Evolutionary conservation across 257 asterid species (phyloP).

Genomic region (Solanum sejunctum): DNA sequence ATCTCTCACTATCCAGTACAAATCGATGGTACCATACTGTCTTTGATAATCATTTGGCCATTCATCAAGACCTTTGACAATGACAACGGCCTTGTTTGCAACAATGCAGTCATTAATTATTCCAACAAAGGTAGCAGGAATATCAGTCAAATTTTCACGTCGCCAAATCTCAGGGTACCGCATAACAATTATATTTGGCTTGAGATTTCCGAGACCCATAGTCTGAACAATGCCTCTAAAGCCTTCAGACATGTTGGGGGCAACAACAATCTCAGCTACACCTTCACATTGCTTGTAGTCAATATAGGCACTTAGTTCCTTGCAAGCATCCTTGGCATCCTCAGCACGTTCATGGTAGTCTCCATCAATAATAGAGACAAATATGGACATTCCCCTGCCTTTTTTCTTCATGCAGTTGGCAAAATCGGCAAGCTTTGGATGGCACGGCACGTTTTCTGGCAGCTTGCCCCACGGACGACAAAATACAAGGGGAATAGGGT

Average conservation of each 20-base stretch:
- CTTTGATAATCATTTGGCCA: conserved; percentile 98
- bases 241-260: conserved; percentile 90
- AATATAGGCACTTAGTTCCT: conserved; percentile 75
- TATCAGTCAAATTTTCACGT: conserved; percentile 69
- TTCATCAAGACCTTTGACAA: conserved; percentile 91
- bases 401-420: conserved; percentile 97
- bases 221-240: conserved; percentile 93
- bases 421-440: conserved; percentile 96
- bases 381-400: conserved; percentile 97
- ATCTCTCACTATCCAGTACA: conserved; percentile 94
- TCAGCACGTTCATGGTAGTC: conserved; percentile 90
- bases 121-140: conserved; percentile 83
- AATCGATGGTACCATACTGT: conserved; percentile 85
- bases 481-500: conserved; percentile 90
- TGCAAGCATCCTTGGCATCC: conserved; percentile 86
- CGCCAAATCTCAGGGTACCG: conserved; percentile 99
- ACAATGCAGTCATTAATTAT: conserved; percentile 92
- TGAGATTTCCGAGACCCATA: conserved; percentile 96
- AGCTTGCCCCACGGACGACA: conserved; percentile 99
- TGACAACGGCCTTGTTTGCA: conserved; percentile 94
- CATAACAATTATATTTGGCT: conserved; percentile 91
- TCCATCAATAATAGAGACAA: conserved; percentile 87
- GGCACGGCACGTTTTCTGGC: conserved; percentile 97
- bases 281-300: conserved; percentile 98
- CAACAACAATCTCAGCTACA: conserved; percentile 92